A percentile compares a stretch with the other conserved stretches of the same genome.
Evolutionary conservation across 2,329 filamentous ascomycete species (phyloP).

Genomic region (Xylaria sp.): DNA sequence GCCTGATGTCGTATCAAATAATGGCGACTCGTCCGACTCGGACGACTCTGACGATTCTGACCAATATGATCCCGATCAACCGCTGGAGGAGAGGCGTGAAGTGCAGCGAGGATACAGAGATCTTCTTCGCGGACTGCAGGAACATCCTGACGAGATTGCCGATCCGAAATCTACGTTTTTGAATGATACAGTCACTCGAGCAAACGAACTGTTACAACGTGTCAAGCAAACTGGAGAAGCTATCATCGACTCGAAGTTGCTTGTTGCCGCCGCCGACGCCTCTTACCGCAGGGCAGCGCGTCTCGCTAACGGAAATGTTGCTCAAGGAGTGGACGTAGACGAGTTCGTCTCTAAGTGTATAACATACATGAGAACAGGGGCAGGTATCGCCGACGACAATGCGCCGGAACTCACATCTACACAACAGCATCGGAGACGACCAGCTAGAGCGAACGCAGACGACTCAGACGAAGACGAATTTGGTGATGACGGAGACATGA

Average conservation of each 20-base stretch:
- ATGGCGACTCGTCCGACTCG: conserved; percentile 7
- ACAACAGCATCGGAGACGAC: conserved; percentile 41
- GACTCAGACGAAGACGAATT: conserved; percentile 61
- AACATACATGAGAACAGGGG: conserved; percentile 71
- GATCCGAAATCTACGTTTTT: conserved; percentile 60
- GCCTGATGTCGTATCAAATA: not conserved
- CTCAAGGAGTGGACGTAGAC: conserved; percentile 77
- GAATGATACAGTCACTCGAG: conserved; percentile 57
- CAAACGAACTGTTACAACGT: conserved; percentile 59
- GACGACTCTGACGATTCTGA: conserved; percentile 32
- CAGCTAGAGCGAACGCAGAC: conserved; percentile 35
- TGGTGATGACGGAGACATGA: conserved; percentile 65
- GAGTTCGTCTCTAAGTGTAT: conserved; percentile 90
- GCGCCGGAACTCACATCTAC: conserved; percentile 47
- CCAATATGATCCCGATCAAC: conserved; percentile 77
- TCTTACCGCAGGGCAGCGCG: conserved; percentile 72
- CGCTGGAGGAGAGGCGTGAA: conserved; percentile 64
- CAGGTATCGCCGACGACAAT: conserved; percentile 48
- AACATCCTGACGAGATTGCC: conserved; percentile 68
- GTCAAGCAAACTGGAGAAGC: conserved; percentile 89
- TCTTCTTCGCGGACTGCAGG: conserved; percentile 53
- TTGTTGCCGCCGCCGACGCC: conserved; percentile 75
- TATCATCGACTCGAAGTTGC: conserved; percentile 78
- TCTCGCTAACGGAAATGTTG: conserved; percentile 65
- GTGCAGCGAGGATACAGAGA: conserved; percentile 66